Percentiles rank a stretch among this genome's conserved stretches.
Conservation (phyloP, 495 filamentous ascomycete species). For the Aspergillus kassunensis region DNA sequence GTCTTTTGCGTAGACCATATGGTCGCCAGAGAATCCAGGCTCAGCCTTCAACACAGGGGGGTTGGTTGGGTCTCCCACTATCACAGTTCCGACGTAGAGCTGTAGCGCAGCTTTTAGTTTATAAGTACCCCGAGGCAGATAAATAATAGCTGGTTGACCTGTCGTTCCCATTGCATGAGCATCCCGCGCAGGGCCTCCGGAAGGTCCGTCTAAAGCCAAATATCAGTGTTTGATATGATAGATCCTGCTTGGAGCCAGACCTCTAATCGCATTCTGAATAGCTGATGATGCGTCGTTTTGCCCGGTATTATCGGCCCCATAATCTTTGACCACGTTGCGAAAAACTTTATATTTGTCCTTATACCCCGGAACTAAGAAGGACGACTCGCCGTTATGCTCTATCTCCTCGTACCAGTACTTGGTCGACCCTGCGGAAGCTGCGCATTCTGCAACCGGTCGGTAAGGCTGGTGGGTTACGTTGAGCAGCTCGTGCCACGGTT, state of each 20-base stretch:
- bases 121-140: conserved; percentile 44
- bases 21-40: conserved; percentile 21
- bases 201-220: conserved; percentile 17
- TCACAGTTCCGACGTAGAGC: conserved; percentile 36
- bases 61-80: conserved; percentile 38
- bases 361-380: conserved; percentile 21
- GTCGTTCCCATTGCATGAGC: conserved; percentile 37
- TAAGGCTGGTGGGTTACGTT: neutral
- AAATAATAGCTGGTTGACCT: conserved; percentile 44
- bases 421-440: conserved; percentile 2
- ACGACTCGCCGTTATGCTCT: conserved; percentile 30
- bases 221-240: conserved; percentile 1
- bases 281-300: conserved; percentile 20
- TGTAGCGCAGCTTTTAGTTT: conserved; percentile 31
- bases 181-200: conserved; percentile 23
- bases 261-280: conserved; percentile 30
- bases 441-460: conserved; percentile 1
- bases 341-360: conserved; percentile 32
- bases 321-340: conserved; percentile 34
- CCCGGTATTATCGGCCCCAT: conserved; percentile 31
- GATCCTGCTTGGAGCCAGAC: too few relatives aligned
- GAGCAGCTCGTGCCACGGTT: conserved; percentile 19
- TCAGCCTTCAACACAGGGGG: conserved; percentile 31
- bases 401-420: conserved; percentile 36
- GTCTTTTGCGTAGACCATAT: conserved; percentile 35